These are phyloP conservation scores for Malus asiatica DNA, from an alignment of 306 rosid genomes.

Conservation along the genomic window DNA sequence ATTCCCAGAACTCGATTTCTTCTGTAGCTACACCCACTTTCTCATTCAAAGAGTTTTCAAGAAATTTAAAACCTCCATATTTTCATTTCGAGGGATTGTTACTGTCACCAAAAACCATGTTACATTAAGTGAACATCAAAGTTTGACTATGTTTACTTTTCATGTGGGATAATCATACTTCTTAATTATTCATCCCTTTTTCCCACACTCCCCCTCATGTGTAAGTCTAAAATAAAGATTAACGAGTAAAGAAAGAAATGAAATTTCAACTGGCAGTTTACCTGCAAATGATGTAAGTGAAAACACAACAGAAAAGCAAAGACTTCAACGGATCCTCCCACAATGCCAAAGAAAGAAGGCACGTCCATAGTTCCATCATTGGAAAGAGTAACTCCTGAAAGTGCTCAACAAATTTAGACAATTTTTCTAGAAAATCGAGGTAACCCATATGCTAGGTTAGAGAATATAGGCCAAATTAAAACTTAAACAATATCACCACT, in stretches of 20 bases:
- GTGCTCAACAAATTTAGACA: slow-evolving; percentile 10
- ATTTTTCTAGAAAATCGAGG: neutral
- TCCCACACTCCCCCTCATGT: neutral
- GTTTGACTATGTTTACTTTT: neutral
- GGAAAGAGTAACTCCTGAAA: slow-evolving; percentile 88
- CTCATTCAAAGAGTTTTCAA: neutral
- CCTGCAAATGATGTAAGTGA: slow-evolving; percentile 77
- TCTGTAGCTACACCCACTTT: neutral
- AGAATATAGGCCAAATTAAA: neutral
- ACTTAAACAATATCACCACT: neutral
- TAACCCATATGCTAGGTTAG: slow-evolving; percentile 1
- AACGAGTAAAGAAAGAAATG: slow-evolving; percentile 6
- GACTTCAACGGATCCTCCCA: slow-evolving; percentile 96
- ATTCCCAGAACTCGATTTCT: neutral
- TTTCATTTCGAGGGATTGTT: neutral
- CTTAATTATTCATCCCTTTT: neutral
- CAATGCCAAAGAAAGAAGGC: slow-evolving; percentile 55
- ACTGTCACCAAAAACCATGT: neutral
- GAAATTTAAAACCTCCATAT: neutral
- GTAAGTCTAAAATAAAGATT: neutral
- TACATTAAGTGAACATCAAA: neutral
- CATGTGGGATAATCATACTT: neutral
- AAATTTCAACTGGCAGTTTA: slow-evolving; percentile 23
- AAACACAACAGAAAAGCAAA: slow-evolving; percentile 49
- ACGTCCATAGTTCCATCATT: slow-evolving; percentile 52